Conservation (phyloP, 352 stramenopile species). For the Pythium chondricola region DNA sequence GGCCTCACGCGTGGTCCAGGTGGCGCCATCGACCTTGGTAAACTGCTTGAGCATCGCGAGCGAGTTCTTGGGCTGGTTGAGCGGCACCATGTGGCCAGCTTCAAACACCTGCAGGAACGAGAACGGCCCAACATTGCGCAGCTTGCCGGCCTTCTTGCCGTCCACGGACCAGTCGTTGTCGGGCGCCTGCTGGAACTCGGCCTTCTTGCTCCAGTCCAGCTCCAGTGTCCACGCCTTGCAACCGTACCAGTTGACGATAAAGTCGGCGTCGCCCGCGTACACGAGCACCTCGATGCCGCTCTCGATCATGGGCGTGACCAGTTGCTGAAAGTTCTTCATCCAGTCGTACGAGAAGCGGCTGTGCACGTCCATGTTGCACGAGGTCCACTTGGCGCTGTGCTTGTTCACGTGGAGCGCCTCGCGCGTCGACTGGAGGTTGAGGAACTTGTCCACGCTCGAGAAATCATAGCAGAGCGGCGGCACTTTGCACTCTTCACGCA, state of each 20-base stretch:
- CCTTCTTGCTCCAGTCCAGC: slow-evolving; percentile 87
- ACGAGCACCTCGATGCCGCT: slow-evolving; percentile 89
- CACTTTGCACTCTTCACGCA: slow-evolving; percentile 88
- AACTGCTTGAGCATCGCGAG: slow-evolving; percentile 95
- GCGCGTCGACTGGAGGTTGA: slow-evolving; percentile 74
- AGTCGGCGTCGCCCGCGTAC: slow-evolving; percentile 96
- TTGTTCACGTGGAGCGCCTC: slow-evolving; percentile 83
- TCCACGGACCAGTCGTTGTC: slow-evolving; percentile 62
- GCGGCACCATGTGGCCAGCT: slow-evolving; percentile 95
- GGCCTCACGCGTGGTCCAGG: slow-evolving; percentile 9
- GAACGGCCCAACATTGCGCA: slow-evolving; percentile 61
- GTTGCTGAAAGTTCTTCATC: slow-evolving; percentile 96
- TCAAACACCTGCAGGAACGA: slow-evolving; percentile 95
- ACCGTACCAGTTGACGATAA: slow-evolving; percentile 97
- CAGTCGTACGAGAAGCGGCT: slow-evolving; percentile 91
- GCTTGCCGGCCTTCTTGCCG: slow-evolving; percentile 49
- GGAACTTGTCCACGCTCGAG: slow-evolving; percentile 85
- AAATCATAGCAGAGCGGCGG: slow-evolving; percentile 95
- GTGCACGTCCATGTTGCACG: slow-evolving; percentile 95
- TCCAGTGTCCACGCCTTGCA: slow-evolving; percentile 95
- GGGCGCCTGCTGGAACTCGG: slow-evolving; percentile 36
- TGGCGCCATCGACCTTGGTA: slow-evolving; percentile 31
- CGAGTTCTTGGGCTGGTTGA: slow-evolving; percentile 91
- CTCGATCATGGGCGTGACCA: slow-evolving; percentile 90
- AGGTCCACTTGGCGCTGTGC: slow-evolving; percentile 82